These are phyloP conservation scores for Paramyrothecium sp. DNA, from an alignment of 2,329 filamentous ascomycete genomes.

Conservation along the genomic window DNA sequence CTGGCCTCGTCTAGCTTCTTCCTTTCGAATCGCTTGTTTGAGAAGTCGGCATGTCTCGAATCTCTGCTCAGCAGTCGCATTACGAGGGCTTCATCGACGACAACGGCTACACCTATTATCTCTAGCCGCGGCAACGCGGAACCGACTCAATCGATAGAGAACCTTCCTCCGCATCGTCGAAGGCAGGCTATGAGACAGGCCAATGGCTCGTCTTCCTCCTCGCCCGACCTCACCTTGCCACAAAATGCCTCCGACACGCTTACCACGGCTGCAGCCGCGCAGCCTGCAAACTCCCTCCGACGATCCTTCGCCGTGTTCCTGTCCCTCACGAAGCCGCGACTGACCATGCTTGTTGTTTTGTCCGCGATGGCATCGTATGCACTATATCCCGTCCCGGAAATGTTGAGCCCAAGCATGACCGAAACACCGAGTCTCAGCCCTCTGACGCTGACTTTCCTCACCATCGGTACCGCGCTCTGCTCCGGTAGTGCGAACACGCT, in stretches of 20 bases:
- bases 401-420: constrained; percentile 67
- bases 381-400: constrained; percentile 85
- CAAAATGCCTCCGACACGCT: constrained; percentile 55
- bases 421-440: constrained; percentile 81
- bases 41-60: constrained; percentile 35
- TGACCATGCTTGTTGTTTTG: constrained; percentile 87
- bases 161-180: constrained; percentile 32
- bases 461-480: constrained; percentile 82
- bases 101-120: constrained; percentile 17
- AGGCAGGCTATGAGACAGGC: constrained; percentile 26
- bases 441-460: constrained; percentile 88
- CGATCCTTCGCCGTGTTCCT: constrained; percentile 79
- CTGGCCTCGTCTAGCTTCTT: constrained; percentile 25
- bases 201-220: constrained; percentile 5
- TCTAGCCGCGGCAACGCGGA: constrained; percentile 10
- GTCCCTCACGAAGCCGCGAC: constrained; percentile 90
- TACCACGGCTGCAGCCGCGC: constrained; percentile 48
- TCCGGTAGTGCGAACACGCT: constrained; percentile 90
- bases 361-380: constrained; percentile 90
- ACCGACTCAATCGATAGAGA: constrained; percentile 15
- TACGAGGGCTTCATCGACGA: constrained; percentile 24
- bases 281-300: constrained; percentile 50
- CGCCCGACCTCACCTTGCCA: constrained; percentile 33
- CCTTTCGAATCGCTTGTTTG: constrained; percentile 32
- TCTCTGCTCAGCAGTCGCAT: constrained; percentile 24